A percentile compares a stretch with the other conserved stretches of the same genome.
These are phyloP conservation scores for Aspergillus cavernicola DNA, from an alignment of 495 filamentous ascomycete genomes.

Conservation along the genomic window DNA sequence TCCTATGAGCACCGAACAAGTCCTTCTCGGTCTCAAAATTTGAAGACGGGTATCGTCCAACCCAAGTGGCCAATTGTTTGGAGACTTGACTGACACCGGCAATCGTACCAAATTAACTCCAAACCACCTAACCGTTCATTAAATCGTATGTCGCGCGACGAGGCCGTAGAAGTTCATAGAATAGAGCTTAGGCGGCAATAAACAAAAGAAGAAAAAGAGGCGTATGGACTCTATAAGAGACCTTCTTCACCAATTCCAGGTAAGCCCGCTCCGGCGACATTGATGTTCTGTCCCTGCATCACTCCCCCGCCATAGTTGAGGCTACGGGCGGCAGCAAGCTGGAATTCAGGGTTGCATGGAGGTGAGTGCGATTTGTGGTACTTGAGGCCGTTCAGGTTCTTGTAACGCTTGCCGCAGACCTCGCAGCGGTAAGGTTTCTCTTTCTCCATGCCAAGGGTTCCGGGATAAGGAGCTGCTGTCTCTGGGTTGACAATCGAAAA, in stretches of 20 bases:
- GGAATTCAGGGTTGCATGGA: constrained; percentile 58
- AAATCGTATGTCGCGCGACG: constrained; percentile 24
- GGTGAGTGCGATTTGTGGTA: constrained; percentile 85
- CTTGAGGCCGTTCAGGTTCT: constrained; percentile 96
- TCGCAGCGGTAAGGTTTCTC: constrained; percentile 98
- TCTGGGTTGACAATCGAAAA: constrained; percentile 98
- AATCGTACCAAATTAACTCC: constrained; percentile 26
- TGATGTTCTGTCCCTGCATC: constrained; percentile 51
- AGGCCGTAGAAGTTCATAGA: constrained; percentile 22
- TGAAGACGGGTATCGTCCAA: neutral
- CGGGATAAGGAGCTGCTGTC: constrained; percentile 88
- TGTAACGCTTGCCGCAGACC: constrained; percentile 95
- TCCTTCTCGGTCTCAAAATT: neutral
- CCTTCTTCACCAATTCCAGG: constrained; percentile 51
- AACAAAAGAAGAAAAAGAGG: constrained; percentile 11
- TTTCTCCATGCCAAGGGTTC: constrained; percentile 98
- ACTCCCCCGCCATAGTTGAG: constrained; percentile 43
- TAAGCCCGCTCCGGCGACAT: constrained; percentile 49
- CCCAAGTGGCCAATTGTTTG: neutral
- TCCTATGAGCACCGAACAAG: neutral
- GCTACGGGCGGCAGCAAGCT: constrained; percentile 39
- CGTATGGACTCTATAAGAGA: constrained; percentile 33
- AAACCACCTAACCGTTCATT: constrained; percentile 28
- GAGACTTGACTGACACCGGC: constrained; percentile 14
- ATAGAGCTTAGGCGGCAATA: constrained; percentile 14